These are phyloP conservation scores for Arctium lappa DNA, from an alignment of 129 eudicot genomes.

Conservation along the genomic window DNA sequence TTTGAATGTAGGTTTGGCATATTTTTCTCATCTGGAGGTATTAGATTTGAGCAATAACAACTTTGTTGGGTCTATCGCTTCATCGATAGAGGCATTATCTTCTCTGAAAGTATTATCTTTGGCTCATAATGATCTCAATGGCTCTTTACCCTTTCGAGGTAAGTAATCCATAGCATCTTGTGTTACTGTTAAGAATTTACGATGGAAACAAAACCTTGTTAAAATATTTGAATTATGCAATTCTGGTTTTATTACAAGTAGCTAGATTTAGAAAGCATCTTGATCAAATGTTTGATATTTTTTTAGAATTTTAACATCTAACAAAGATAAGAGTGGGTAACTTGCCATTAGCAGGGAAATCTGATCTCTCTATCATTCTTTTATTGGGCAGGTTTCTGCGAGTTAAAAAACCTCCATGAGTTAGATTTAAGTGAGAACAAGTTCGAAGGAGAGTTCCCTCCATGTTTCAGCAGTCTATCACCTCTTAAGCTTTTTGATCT, in stretches of 20 bases:
- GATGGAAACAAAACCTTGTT: background rate
- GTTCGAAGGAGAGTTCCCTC: constrained; percentile 8
- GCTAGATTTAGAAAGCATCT: no score
- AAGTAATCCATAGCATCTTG: no score
- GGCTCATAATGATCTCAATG: background rate
- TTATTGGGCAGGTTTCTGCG: constrained; percentile 21
- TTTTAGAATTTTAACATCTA: no score
- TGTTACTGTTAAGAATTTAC: no score
- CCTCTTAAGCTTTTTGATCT: constrained; percentile 24
- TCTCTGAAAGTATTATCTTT: constrained; percentile 6
- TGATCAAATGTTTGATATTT: no score
- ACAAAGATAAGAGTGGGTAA: no score
- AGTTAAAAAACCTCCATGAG: constrained; percentile 20
- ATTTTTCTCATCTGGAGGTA: constrained; percentile 15
- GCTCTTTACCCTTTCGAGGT: constrained; percentile 5
- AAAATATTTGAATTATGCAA: background rate
- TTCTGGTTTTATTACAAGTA: background rate
- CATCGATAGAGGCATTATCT: constrained; percentile 8
- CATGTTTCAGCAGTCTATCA: constrained; percentile 26
- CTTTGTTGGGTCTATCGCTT: constrained; percentile 18
- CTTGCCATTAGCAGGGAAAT: background rate
- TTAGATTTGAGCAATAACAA: constrained; percentile 2
- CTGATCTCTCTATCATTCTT: background rate
- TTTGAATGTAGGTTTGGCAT: background rate
- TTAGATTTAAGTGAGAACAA: constrained; percentile 16